phyloP scores from a whole-genome alignment of 169 alveolate species.

The Plasmodium berghei region DNA sequence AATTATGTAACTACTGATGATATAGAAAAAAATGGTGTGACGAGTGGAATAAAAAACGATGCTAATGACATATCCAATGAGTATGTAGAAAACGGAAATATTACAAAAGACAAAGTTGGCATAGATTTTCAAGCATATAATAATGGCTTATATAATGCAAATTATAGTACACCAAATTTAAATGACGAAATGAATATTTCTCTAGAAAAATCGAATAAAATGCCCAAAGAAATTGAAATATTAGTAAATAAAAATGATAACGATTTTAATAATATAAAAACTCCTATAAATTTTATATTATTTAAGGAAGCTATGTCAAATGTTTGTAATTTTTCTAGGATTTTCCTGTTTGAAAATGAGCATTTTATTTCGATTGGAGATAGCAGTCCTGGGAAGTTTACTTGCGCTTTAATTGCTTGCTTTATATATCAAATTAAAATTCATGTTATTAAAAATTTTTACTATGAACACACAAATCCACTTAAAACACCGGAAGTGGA shows the following conservation, averaged over 20 bases:
- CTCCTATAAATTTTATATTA: slow-evolving; percentile 67
- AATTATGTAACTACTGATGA: neutral
- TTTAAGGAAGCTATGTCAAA: slow-evolving; percentile 75
- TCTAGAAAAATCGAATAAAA: slow-evolving; percentile 28
- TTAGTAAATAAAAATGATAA: slow-evolving; percentile 68
- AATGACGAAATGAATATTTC: slow-evolving; percentile 23
- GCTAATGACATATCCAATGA: neutral
- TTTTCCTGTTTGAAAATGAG: slow-evolving; percentile 74
- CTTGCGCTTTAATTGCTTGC: slow-evolving; percentile 73
- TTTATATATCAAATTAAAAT: slow-evolving; percentile 75
- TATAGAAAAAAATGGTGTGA: neutral
- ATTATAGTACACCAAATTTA: neutral
- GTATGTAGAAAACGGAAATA: neutral
- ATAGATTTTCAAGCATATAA: neutral
- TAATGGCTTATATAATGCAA: neutral
- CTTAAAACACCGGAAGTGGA: slow-evolving; percentile 8
- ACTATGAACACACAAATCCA: slow-evolving; percentile 25
- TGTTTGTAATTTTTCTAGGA: slow-evolving; percentile 74
- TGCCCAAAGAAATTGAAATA: slow-evolving; percentile 55
- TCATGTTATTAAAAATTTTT: slow-evolving; percentile 66
- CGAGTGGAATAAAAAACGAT: no score
- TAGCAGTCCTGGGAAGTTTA: slow-evolving; percentile 58
- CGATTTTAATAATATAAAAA: slow-evolving; percentile 40
- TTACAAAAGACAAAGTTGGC: neutral
- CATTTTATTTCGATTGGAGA: slow-evolving; percentile 77